Percentiles rank a stretch among this genome's conserved stretches.
These are phyloP conservation scores for Quaeritorhiza haematococci DNA, from an alignment of 371 early-diverging fungal genomes.

Conservation along the genomic window DNA sequence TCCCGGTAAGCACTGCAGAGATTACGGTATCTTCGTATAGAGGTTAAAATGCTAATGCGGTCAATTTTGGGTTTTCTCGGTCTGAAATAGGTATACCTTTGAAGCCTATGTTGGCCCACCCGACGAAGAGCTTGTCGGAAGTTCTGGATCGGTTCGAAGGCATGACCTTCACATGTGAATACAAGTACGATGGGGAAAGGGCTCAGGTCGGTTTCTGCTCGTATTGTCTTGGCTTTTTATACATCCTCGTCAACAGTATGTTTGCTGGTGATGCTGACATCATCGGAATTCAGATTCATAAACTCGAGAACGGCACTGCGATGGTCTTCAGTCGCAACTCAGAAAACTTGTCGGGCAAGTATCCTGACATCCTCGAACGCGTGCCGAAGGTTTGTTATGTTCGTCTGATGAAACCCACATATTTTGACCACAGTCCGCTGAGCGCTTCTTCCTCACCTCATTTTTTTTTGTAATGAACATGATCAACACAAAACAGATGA, in stretches of 20 bases:
- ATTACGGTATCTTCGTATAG: too few relatives aligned
- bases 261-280: slow-evolving; percentile 1
- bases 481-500: slow-evolving; percentile 45
- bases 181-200: slow-evolving; percentile 99
- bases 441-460: not conserved
- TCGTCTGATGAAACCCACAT: not conserved
- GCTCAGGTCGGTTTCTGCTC: slow-evolving; percentile 68
- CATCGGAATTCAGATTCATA: slow-evolving; percentile 62
- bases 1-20: slow-evolving; percentile 56
- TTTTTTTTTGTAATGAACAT: not conserved
- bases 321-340: slow-evolving; percentile 94
- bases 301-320: slow-evolving; percentile 64
- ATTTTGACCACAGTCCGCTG: not conserved
- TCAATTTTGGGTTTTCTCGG: not conserved
- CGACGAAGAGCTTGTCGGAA: slow-evolving; percentile 91
- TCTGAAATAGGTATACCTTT: slow-evolving; percentile 85
- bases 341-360: slow-evolving; percentile 93
- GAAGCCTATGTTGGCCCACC: slow-evolving; percentile 99
- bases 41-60: too few relatives aligned
- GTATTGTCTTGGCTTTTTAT: not conserved
- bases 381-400: slow-evolving; percentile 48
- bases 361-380: slow-evolving; percentile 83
- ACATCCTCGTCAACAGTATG: not conserved
- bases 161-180: slow-evolving; percentile 94
- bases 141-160: slow-evolving; percentile 92